Evolutionary conservation across 129 eudicot species (phyloP), one percentile per base, ranked within the genome.

Genomic region (Heracleum sosnowskyi): DNA sequence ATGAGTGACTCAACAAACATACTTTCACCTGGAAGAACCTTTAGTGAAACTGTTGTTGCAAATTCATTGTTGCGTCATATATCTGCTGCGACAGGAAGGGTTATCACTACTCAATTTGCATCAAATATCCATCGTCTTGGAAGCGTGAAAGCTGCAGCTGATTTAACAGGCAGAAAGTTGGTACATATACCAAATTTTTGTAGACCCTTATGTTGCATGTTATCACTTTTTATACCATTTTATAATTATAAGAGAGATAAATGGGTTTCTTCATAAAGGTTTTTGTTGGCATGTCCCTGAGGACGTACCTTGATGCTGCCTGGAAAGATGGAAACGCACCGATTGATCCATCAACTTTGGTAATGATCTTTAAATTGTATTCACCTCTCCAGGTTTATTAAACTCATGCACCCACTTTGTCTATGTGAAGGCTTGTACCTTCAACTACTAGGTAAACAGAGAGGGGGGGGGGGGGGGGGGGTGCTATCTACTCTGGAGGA

Each of bases 271-370:
- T 73, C 77, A 31, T 42, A 73, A 82, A 95, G 98, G 98, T 90
- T 73, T 95, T 95, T 89, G 99, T 95, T 83, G 99, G 99, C 47
- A 91, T 95, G 99, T 89, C 99, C 55, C 79, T 95, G 82, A 87
- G 99, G 87, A 90, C 99, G 24, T 95, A 95, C 79, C 93, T 95
- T 33, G 99, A 95, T 53, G 99, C 99, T 69, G 99, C 99, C 74
- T 95, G 96, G 96, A 95, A 85, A 85, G 99, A 95, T 86, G 99
- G 99, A 80, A 90, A 86, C 78, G 99, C 99, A 83, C 97, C 99
- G 63, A 88, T 95, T 82, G 99, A 95, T 79, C 99, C 99, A 18
- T 95, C 99, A 35, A 92, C 97, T 80, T 88, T 95, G 89, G 99
- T 95, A 95, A 85, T 34, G 34, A 77, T 55, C 83, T 82, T 69